These are phyloP conservation scores for Polyporus tsugae DNA, from an alignment of 1,284 basidiomycete genomes.

Conservation along the genomic window DNA sequence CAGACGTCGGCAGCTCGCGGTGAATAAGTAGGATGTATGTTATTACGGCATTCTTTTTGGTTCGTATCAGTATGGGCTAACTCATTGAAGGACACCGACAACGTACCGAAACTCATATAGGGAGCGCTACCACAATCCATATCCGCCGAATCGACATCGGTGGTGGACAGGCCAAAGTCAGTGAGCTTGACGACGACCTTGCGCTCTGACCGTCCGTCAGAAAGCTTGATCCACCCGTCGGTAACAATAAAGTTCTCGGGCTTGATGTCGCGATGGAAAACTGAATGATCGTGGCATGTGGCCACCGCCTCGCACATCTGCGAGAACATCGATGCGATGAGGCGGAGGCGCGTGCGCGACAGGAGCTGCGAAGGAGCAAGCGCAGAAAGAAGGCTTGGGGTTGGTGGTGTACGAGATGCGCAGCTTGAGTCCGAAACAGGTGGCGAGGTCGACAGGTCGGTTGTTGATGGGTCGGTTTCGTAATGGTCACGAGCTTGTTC, in stretches of 20 bases:
- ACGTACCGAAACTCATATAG: conserved; percentile 96
- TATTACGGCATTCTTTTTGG: conserved; percentile 93
- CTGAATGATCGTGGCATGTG: conserved; percentile 92
- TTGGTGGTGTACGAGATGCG: conserved; percentile 84
- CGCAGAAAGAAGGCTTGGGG: conserved; percentile 92
- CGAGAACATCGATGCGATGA: conserved; percentile 96
- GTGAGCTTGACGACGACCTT: conserved; percentile 92
- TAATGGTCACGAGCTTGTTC: conserved; percentile 92
- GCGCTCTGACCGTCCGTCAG: conserved; percentile 68
- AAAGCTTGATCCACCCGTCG: conserved; percentile 68
- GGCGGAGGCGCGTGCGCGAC: conserved; percentile 85
- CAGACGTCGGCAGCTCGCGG: conserved; percentile 97
- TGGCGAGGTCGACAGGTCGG: conserved; percentile 44
- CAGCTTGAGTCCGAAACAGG: conserved; percentile 36
- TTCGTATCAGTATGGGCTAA: neutral
- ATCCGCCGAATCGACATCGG: conserved; percentile 88
- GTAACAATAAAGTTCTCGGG: conserved; percentile 97
- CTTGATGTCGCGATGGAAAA: conserved; percentile 98
- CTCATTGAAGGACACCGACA: conserved; percentile 6
- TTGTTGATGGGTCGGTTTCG: conserved; percentile 62
- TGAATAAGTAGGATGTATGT: conserved; percentile 91
- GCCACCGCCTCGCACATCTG: conserved; percentile 99
- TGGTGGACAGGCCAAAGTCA: conserved; percentile 96
- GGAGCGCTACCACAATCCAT: conserved; percentile 99
- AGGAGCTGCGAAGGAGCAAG: conserved; percentile 86